Conservation (phyloP, 1,139 yeast species). For the Wickerhamomyces sp. region DNA sequence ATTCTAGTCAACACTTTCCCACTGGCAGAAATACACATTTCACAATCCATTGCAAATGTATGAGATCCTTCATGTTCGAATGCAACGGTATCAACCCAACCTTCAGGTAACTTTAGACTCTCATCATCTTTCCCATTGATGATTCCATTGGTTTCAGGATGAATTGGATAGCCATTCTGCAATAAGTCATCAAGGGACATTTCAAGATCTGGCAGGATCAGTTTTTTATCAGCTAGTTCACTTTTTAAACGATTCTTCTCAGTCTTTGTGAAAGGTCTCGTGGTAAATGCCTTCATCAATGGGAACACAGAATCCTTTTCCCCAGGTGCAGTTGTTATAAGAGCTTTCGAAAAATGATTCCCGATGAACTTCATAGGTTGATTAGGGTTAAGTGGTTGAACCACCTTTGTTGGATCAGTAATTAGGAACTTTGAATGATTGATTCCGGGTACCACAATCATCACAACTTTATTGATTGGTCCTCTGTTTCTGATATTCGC, state of each 20-base stretch:
- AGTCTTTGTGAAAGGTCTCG: slow-evolving; percentile 48
- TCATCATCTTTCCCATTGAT: slow-evolving; percentile 9
- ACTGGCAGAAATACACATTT: slow-evolving; percentile 66
- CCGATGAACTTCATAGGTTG: slow-evolving; percentile 34
- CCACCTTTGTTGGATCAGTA: slow-evolving; percentile 2
- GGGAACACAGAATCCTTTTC: slow-evolving; percentile 46
- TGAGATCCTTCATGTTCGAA: slow-evolving; percentile 53
- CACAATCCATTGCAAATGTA: slow-evolving; percentile 86
- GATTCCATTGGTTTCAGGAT: slow-evolving; percentile 30
- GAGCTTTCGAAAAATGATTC: slow-evolving; percentile 34
- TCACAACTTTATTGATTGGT: slow-evolving; percentile 46
- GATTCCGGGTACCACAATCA: slow-evolving; percentile 67
- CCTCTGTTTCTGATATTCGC: slow-evolving; percentile 37
- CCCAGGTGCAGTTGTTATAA: slow-evolving; percentile 34
- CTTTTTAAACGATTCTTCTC: slow-evolving; percentile 42
- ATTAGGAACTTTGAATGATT: slow-evolving; percentile 40
- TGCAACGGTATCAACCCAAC: slow-evolving; percentile 54
- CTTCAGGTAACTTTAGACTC: slow-evolving; percentile 17
- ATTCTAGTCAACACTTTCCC: slow-evolving; percentile 74
- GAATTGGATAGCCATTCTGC: slow-evolving; percentile 57
- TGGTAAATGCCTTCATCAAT: slow-evolving; percentile 49
- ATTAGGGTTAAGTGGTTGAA: slow-evolving; percentile 14
- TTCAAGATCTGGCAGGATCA: slow-evolving; percentile 51
- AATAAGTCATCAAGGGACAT: slow-evolving; percentile 42
- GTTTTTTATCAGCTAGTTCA: slow-evolving; percentile 32